Conservation (phyloP, 768 basidiomycete genomes). For the Coprinopsis strossmayeri region DNA sequence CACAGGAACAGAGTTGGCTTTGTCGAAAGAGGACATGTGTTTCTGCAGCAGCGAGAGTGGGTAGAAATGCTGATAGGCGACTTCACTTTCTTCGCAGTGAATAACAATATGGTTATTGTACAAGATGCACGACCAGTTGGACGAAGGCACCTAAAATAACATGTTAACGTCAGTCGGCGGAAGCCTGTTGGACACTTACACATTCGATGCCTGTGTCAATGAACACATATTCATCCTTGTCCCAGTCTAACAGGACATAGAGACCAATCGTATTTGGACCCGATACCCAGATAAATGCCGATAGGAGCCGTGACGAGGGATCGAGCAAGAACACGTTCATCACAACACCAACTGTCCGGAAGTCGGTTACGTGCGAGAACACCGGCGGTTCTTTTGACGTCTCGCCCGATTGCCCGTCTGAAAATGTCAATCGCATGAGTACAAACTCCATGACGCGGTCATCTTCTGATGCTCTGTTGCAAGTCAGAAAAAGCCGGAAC, state of each 20-base stretch:
- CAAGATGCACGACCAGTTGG: conserved; percentile 75
- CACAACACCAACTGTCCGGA: conserved; percentile 59
- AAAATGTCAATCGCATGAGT: conserved; percentile 62
- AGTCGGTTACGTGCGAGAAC: conserved; percentile 56
- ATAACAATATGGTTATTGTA: conserved; percentile 62
- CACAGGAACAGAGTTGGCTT: conserved; percentile 27
- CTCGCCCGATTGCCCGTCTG: conserved; percentile 38
- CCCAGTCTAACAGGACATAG: conserved; percentile 64
- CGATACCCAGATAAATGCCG: conserved; percentile 66
- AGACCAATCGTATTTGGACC: conserved; percentile 49
- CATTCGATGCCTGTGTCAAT: conserved; percentile 71
- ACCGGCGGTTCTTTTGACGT: conserved; percentile 25
- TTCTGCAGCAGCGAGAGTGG: conserved; percentile 38
- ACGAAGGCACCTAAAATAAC: conserved; percentile 45
- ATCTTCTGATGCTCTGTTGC: conserved; percentile 49
- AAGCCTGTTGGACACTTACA: conserved; percentile 35
- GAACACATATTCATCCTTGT: conserved; percentile 58
- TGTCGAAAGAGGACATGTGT: conserved; percentile 22
- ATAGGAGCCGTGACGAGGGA: conserved; percentile 50
- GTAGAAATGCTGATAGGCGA: conserved; percentile 65
- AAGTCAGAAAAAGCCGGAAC: background rate
- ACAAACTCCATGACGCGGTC: conserved; percentile 64
- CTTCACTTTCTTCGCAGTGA: conserved; percentile 64
- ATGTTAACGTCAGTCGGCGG: background rate
- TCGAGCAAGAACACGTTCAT: conserved; percentile 77